A percentile compares a stretch with the other conserved stretches of the same genome.
Conservation (phyloP, 2,329 filamentous ascomycete species). For the Epicoccum nigrum region DNA sequence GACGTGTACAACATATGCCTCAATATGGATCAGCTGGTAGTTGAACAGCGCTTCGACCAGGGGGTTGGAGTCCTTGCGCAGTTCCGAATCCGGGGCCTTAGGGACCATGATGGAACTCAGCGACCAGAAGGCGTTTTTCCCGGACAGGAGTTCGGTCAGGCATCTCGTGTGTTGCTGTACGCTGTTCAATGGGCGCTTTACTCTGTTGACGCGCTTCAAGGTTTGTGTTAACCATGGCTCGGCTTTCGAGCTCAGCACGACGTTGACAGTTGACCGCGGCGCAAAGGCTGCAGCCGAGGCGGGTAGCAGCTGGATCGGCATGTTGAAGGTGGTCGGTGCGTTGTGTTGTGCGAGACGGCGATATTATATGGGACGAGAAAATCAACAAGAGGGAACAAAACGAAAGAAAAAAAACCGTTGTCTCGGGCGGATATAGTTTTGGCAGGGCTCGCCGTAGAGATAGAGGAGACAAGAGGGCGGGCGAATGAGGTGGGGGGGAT, state of each 20-base stretch:
- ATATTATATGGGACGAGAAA: slow-evolving; percentile 45
- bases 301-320: slow-evolving; percentile 92
- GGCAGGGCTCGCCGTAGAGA: slow-evolving; percentile 46
- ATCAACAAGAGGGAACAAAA: slow-evolving; percentile 39
- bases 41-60: slow-evolving; percentile 88
- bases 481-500: slow-evolving; percentile 50
- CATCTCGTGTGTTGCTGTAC: slow-evolving; percentile 94
- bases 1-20: slow-evolving; percentile 98
- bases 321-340: slow-evolving; percentile 51
- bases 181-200: slow-evolving; percentile 97
- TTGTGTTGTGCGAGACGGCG: slow-evolving; percentile 34
- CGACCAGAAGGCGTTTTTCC: slow-evolving; percentile 90
- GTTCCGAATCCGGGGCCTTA: slow-evolving; percentile 84
- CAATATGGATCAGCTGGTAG: slow-evolving; percentile 89
- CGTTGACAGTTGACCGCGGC: slow-evolving; percentile 89
- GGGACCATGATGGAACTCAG: slow-evolving; percentile 90
- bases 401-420: slow-evolving; percentile 40
- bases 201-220: slow-evolving; percentile 92
- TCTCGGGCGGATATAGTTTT: slow-evolving; percentile 46
- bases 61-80: slow-evolving; percentile 80
- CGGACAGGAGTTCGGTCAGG: slow-evolving; percentile 91
- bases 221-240: slow-evolving; percentile 97
- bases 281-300: slow-evolving; percentile 97
- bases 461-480: slow-evolving; percentile 45
- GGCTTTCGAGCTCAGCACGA: slow-evolving; percentile 89